A percentile compares a stretch with the other conserved stretches of the same genome.
Evolutionary conservation across 148 eudicot genomes (phyloP).

Genomic region (Rhododendron kiyosumense): DNA sequence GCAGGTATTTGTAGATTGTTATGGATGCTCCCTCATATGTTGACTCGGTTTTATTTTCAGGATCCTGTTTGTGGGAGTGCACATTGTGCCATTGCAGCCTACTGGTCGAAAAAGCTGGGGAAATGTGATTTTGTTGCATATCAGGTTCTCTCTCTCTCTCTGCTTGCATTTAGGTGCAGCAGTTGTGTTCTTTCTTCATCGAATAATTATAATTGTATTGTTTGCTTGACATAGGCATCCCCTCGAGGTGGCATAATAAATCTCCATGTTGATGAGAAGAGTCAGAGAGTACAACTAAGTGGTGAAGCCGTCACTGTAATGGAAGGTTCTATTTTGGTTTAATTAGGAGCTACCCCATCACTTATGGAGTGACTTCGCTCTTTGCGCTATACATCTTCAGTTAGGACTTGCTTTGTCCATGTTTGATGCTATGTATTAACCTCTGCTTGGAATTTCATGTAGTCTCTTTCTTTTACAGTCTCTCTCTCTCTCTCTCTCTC

Average conservation of each 20-base stretch:
- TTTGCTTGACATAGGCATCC: slow-evolving; percentile 51
- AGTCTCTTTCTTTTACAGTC: too few relatives aligned
- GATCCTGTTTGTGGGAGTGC: slow-evolving; percentile 85
- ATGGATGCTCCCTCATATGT: not conserved
- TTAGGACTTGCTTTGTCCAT: not conserved
- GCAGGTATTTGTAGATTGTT: not conserved
- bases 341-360: not conserved
- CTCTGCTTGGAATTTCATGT: not conserved
- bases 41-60: slow-evolving; percentile 22
- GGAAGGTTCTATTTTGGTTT: slow-evolving; percentile 71
- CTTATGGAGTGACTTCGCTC: not conserved
- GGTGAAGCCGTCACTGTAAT: slow-evolving; percentile 64
- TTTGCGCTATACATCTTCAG: not conserved
- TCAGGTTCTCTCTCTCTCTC: slow-evolving; percentile 34
- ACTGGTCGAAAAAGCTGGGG: slow-evolving; percentile 66
- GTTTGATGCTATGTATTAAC: not conserved
- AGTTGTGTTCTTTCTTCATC: not conserved
- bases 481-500: not conserved
- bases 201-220: not conserved
- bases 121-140: slow-evolving; percentile 61
- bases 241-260: slow-evolving; percentile 61
- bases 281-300: slow-evolving; percentile 48
- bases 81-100: slow-evolving; percentile 74
- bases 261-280: slow-evolving; percentile 61
- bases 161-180: not conserved